phyloP scores from a whole-genome alignment of 2,329 filamentous ascomycete species.

The Coniochaeta pulveracea region DNA sequence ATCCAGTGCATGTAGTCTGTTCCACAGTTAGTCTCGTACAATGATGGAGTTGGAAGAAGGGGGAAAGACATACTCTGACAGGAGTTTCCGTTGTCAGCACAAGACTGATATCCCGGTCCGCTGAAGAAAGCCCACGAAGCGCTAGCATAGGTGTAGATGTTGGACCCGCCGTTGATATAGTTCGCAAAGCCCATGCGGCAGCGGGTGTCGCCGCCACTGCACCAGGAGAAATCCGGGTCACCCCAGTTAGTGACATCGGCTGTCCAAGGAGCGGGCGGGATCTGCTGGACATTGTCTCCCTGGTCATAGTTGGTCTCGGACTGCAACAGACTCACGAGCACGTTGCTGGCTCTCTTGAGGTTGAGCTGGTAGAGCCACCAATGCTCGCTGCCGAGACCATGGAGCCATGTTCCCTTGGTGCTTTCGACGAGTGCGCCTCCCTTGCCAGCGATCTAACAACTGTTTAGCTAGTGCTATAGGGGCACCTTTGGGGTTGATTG shows the following conservation, averaged over 20 bases:
- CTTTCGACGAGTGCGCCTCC: conserved; percentile 34
- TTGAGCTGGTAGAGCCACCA: conserved; percentile 48
- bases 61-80: conserved; percentile 19
- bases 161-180: conserved; percentile 27
- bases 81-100: conserved; percentile 18
- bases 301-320: conserved; percentile 42
- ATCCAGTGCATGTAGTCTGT: conserved; percentile 28
- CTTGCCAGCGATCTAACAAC: conserved; percentile 38
- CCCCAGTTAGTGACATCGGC: conserved; percentile 23
- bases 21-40: conserved; percentile 5
- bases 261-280: conserved; percentile 25
- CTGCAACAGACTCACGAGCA: conserved; percentile 38
- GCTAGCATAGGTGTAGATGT: conserved; percentile 28
- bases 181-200: conserved; percentile 32
- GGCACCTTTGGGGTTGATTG: too few relatives aligned
- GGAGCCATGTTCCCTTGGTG: conserved; percentile 36
- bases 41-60: background rate
- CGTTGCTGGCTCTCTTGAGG: conserved; percentile 33
- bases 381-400: conserved; percentile 42
- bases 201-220: conserved; percentile 20
- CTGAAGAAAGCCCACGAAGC: conserved; percentile 32
- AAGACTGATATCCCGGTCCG: conserved; percentile 23
- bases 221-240: conserved; percentile 30
- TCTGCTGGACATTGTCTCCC: conserved; percentile 23
- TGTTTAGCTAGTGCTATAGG: too few relatives aligned